Percentiles rank a stretch among this genome's conserved stretches.
Conservation (phyloP, 768 basidiomycete species). For the Hebeloma cylindrosporum region DNA sequence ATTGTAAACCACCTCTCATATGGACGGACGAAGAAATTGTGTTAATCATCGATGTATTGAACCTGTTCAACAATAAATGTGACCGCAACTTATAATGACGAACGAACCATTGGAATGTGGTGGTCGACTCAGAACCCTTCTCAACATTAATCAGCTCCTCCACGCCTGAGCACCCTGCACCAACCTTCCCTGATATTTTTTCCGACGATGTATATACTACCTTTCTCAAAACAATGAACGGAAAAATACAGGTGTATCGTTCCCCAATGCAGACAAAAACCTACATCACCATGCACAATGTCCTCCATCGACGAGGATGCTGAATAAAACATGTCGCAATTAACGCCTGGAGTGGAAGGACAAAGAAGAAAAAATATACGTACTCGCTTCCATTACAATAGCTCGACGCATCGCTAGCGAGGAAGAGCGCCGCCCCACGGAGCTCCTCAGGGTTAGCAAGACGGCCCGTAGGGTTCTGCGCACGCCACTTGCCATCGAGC, state of each 20-base stretch:
- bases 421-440: constrained; percentile 64
- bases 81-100: neutral
- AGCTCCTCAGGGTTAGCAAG: constrained; percentile 69
- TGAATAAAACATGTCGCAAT: constrained; percentile 2
- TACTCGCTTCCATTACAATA: constrained; percentile 75
- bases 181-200: too few species aligned
- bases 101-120: neutral
- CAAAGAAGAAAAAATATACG: constrained; percentile 14
- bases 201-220: neutral
- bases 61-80: too few species aligned
- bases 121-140: too few species aligned
- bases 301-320: constrained; percentile 27
- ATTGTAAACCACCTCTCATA: too few species aligned
- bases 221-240: neutral
- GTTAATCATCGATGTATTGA: too few species aligned
- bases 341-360: neutral
- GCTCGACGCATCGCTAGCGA: constrained; percentile 67
- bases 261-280: neutral
- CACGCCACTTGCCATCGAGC: constrained; percentile 54
- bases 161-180: too few species aligned
- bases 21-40: too few species aligned
- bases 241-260: neutral
- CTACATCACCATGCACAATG: constrained; percentile 24
- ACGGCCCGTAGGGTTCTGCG: constrained; percentile 62
- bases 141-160: too few species aligned